Conservation (phyloP, 257 asterid species). For the Jacaranda copaia region DNA sequence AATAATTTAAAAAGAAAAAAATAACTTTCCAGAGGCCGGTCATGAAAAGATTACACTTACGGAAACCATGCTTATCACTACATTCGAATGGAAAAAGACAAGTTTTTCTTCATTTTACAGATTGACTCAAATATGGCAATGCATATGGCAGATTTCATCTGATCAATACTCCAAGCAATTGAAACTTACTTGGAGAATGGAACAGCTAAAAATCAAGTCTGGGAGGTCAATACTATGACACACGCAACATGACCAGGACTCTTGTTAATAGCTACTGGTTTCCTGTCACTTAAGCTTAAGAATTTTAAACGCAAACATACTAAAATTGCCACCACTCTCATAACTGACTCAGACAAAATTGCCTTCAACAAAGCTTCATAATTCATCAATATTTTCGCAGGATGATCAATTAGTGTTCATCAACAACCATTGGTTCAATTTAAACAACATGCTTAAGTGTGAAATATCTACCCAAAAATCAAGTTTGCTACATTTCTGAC, state of each 20-base stretch:
- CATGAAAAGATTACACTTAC: not conserved
- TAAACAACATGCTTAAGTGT: conserved; percentile 4
- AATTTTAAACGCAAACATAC: not conserved
- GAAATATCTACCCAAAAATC: not conserved
- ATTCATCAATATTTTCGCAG: not conserved
- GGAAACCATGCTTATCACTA: not conserved
- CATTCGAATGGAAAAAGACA: not conserved
- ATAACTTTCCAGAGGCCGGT: not conserved
- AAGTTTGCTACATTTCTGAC: not conserved
- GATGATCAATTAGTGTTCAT: not conserved
- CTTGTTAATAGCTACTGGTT: not conserved
- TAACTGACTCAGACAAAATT: conserved; percentile 15
- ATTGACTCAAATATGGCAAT: conserved; percentile 3
- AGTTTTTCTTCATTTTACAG: not conserved
- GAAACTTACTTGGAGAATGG: conserved; percentile 7
- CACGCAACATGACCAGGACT: not conserved
- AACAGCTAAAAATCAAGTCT: not conserved
- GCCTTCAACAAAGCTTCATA: conserved; percentile 14
- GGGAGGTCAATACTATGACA: not conserved
- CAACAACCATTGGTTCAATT: not conserved
- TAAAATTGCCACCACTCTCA: conserved; percentile 20
- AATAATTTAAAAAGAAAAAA: not conserved
- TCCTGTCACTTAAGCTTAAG: not conserved
- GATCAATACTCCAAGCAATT: conserved; percentile 22
- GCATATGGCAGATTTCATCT: conserved; percentile 6